Evolutionary conservation across 2,329 filamentous ascomycete genomes (phyloP).

Genomic region (Scedosporium minutisporum): DNA sequence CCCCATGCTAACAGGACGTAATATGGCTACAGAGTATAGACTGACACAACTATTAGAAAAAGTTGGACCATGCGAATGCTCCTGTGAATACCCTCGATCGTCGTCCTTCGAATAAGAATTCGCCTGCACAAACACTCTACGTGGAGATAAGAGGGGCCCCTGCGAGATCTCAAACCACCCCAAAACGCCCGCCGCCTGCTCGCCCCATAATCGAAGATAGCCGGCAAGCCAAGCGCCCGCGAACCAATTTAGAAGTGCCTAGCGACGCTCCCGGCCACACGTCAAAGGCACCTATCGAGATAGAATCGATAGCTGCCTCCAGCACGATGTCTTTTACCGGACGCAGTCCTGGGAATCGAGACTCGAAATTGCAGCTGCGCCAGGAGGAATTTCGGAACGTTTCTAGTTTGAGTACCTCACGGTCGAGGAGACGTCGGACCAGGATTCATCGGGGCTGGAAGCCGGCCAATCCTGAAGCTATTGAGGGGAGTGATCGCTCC

Average conservation of each 20-base stretch:
- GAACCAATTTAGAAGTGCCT: not conserved
- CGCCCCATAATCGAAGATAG: not conserved
- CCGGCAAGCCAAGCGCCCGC: not conserved
- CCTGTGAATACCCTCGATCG: conserved; percentile 1
- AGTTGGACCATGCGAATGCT: not conserved
- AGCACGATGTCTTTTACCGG: not conserved
- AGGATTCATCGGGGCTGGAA: not conserved
- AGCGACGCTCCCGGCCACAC: not conserved
- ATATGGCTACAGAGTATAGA: not conserved
- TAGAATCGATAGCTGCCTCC: not conserved
- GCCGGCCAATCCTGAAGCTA: not conserved
- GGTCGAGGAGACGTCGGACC: not conserved
- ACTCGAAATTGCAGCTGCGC: not conserved
- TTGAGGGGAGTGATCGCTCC: not conserved
- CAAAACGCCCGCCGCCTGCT: not conserved
- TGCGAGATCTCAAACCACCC: not conserved
- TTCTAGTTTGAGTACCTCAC: not conserved
- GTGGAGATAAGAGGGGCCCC: not conserved
- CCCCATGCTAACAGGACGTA: not conserved
- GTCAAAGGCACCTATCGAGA: not conserved
- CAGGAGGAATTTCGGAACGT: conserved; percentile 1
- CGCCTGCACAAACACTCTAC: not conserved
- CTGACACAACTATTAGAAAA: not conserved
- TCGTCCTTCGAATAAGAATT: not conserved
- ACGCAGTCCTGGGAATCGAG: not conserved